phyloP scores from a whole-genome alignment of 768 basidiomycete genomes.

The Hygrocybe punicea region DNA sequence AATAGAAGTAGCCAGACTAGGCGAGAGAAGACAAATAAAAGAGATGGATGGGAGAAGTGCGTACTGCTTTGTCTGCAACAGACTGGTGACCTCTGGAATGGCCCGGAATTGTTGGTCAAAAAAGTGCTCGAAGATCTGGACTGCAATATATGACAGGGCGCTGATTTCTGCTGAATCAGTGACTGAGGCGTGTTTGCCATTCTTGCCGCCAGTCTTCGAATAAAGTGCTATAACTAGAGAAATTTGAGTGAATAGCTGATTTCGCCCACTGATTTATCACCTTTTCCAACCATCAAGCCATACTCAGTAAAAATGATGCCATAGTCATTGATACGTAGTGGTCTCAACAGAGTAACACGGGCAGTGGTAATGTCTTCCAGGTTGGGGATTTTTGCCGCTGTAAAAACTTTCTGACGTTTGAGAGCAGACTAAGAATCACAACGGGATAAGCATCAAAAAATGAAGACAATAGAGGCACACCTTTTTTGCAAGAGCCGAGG shows the following conservation, averaged over 20 bases:
- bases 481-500: conserved; percentile 9
- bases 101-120: conserved; percentile 10
- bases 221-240: conserved; percentile 11
- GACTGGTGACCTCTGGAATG: conserved; percentile 8
- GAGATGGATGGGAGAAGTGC: conserved; percentile 13
- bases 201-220: conserved; percentile 16
- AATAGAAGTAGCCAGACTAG: background rate
- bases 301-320: conserved; percentile 8
- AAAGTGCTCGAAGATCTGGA: conserved; percentile 6
- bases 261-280: background rate
- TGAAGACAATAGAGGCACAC: background rate
- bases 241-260: too few relatives aligned
- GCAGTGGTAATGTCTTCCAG: conserved; percentile 7
- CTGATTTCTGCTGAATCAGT: conserved; percentile 13
- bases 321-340: conserved; percentile 9
- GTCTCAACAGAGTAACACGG: conserved; percentile 5
- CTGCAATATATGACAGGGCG: conserved; percentile 14
- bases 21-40: conserved; percentile 11
- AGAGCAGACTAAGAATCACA: conserved; percentile 5
- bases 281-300: conserved; percentile 7
- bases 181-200: conserved; percentile 18
- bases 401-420: conserved; percentile 11
- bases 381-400: background rate
- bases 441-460: background rate
- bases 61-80: conserved; percentile 15